These are phyloP conservation scores for Candida glaebosa DNA, from an alignment of 805 yeast species.

Conservation along the genomic window DNA sequence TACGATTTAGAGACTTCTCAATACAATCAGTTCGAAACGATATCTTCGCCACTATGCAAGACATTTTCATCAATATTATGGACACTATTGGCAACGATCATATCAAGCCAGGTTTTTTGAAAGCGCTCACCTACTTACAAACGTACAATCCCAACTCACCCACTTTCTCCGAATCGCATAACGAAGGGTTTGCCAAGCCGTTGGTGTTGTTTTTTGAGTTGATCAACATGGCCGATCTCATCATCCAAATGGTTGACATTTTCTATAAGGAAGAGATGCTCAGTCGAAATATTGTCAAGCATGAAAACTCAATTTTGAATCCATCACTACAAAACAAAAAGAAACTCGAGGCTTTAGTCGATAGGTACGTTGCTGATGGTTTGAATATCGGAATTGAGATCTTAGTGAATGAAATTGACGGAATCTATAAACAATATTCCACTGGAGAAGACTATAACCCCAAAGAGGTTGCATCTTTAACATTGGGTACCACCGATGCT, in stretches of 20 bases:
- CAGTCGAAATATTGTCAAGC: conserved; percentile 54
- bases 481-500: conserved; percentile 50
- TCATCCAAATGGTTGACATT: conserved; percentile 87
- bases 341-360: conserved; percentile 74
- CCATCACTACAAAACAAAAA: conserved; percentile 77
- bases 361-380: conserved; percentile 89
- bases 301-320: conserved; percentile 73
- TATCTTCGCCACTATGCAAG: conserved; percentile 43
- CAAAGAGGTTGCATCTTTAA: conserved; percentile 13
- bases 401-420: conserved; percentile 75
- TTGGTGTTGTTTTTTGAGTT: conserved; percentile 82
- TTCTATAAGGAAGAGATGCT: conserved; percentile 85
- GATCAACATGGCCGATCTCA: conserved; percentile 88
- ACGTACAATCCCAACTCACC: conserved; percentile 61
- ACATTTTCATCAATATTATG: conserved; percentile 66
- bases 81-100: conserved; percentile 67
- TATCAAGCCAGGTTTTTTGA: conserved; percentile 78
- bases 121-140: conserved; percentile 67
- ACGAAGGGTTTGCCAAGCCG: conserved; percentile 64
- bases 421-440: conserved; percentile 52
- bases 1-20: conserved; percentile 31
- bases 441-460: conserved; percentile 57
- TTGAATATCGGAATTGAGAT: conserved; percentile 89
- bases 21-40: conserved; percentile 31
- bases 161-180: conserved; percentile 22